Base-by-base conservation (phyloP, 371 early-diverging fungal species). In the Sanchytrium tribonematis region DNA sequence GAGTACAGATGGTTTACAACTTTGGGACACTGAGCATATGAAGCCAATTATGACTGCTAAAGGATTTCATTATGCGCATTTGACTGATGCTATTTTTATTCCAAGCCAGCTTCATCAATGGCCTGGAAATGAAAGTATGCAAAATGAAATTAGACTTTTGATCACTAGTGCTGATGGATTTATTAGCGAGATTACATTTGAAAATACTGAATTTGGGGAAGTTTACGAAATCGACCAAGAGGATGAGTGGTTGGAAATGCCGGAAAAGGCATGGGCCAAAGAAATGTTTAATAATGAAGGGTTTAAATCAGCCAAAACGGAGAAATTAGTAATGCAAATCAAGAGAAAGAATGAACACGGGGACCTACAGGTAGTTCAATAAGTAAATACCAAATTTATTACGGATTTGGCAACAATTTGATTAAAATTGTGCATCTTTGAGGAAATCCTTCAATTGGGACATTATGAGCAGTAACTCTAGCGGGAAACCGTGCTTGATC, bases 391-490 rank as follows among this genome's bases (percentile, higher is more conserved):
- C 22, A 48, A 48, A 48, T 48, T 48, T 48, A 48, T 67, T 67
- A 28, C 67, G 5, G 48, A 16, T 48, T n/a, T 67, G 16, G 28
- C 5, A 90, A 91, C 73, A 96, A 83, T 76, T 97, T 95, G 76
- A 97, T 90, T 71, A 97, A 75, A 28, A 93, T 85, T 1, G 94
- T 93, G 0, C 94, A 93, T 32, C 91, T 80, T 68, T 85, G 78
- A 28, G 96, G 96, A 75, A 80, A 86, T n/a, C 86, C 87, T n/a
- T 90, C 91, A 29, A 81, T 83, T 29, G 90, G 90, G 1, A 90
- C 86, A 0, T 91, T 84, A 73, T 94, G 95, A 17, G 95, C 92
- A 27, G 92, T 89, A 29, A 97, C 97, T 31, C 89, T 80, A 1
- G 91, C 85, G 66, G 94, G 88, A 75, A 93, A 93, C 75, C 89